Base-by-base conservation (phyloP, 306 rosid genomes). In the Pueraria montana region DNA sequence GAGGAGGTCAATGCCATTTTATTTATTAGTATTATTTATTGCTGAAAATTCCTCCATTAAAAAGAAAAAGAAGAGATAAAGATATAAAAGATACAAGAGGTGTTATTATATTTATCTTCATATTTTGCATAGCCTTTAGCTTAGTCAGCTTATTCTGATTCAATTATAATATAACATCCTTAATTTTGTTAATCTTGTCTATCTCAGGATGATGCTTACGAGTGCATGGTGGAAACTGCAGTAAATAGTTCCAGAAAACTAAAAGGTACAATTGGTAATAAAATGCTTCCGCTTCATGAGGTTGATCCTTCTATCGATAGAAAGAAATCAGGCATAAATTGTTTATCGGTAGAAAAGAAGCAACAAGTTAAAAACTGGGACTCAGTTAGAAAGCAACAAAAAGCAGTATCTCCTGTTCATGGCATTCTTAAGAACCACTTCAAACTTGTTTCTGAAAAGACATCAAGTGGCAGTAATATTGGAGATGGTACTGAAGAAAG, bases 361-460 rank as follows among this genome's bases (percentile, higher is more conserved):
- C 84, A 78, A 65, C 80, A 83, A 23, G 83, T 75, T 43, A 84
- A 78, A 75, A 73, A 74, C 73, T 84, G 50, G 64, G 87, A 76
- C 26, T 43, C 72, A 11, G 61, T 70, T 75, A 79, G 59, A 77
- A 85, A 81, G 88, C 90, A 77, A 71, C 86, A 81, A 71, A 85
- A 76, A 45, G 72, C 86, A 36, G 76, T 72, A 81, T 56, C 83
- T 85, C 88, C 93, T 5, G 69, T 78, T 80, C 82, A 86, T 58
- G 90, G 92, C 84, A 89, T 89, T 86, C 87, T 87, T 59, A 92
- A 90, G 91, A 87, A 79, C 68, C 86, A 78, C 74, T 58, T 81
- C 8, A 86, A 87, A 72, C 82, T 26, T 64, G 34, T 59, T 87
- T 82, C 86, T 64, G 89, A 86, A 79, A 84, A 81, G 87, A 82